phyloP scores from a whole-genome alignment of 2,329 filamentous ascomycete genomes.

The Nothophaeocryptopus gaeumannii region DNA sequence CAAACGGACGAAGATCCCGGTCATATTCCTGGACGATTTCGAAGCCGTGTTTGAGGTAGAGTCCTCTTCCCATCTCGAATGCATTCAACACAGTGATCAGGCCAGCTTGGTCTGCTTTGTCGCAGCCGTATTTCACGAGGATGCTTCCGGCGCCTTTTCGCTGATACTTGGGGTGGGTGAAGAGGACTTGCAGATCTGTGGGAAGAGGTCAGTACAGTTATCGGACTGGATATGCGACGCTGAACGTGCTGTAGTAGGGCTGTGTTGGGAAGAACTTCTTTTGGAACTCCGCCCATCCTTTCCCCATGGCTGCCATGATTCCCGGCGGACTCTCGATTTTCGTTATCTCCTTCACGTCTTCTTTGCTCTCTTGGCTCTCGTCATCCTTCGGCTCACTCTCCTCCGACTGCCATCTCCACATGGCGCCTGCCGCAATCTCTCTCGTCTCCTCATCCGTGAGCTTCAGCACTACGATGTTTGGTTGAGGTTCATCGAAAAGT shows the following conservation, averaged over 20 bases:
- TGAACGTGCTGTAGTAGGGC: slow-evolving; percentile 22
- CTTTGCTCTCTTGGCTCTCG: not conserved
- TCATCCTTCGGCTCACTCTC: not conserved
- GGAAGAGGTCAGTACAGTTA: not conserved
- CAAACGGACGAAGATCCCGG: slow-evolving; percentile 25
- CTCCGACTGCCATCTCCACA: slow-evolving; percentile 22
- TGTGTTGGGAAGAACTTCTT: slow-evolving; percentile 12
- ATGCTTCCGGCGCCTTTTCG: slow-evolving; percentile 40
- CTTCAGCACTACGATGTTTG: slow-evolving; percentile 17
- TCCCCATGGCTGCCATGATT: slow-evolving; percentile 10
- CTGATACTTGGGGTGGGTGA: slow-evolving; percentile 41
- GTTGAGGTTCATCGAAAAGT: slow-evolving; percentile 12
- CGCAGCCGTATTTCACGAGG: slow-evolving; percentile 38
- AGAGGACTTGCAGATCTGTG: slow-evolving; percentile 28
- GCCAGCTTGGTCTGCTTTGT: slow-evolving; percentile 39
- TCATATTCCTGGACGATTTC: slow-evolving; percentile 18
- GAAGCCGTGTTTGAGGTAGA: slow-evolving; percentile 40
- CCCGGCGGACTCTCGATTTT: slow-evolving; percentile 1
- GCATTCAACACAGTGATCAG: slow-evolving; percentile 37
- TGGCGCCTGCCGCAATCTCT: slow-evolving; percentile 23
- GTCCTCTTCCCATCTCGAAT: slow-evolving; percentile 28
- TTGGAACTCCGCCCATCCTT: slow-evolving; percentile 16
- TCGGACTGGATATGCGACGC: not conserved
- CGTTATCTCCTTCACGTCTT: not conserved
- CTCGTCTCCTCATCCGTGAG: slow-evolving; percentile 20